phyloP scores from a whole-genome alignment of 2,329 filamentous ascomycete species.

The Lachnellula cervina region DNA sequence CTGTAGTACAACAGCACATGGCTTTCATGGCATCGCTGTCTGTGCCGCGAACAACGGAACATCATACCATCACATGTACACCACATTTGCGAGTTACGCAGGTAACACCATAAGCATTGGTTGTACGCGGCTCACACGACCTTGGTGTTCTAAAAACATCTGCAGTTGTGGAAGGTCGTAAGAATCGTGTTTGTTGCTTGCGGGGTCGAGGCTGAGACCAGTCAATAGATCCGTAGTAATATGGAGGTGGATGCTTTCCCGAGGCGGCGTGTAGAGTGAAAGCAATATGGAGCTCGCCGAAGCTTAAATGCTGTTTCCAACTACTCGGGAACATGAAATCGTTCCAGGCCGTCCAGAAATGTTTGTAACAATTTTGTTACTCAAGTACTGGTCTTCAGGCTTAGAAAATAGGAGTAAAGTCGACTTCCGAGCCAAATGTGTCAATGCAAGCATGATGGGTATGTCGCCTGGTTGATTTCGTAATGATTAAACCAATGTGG shows the following conservation, averaged over 20 bases:
- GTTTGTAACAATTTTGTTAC: background rate
- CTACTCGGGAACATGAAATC: background rate
- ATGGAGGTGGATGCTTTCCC: background rate
- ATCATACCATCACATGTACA: background rate
- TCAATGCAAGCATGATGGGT: too few species aligned
- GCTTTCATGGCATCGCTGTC: background rate
- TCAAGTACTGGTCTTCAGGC: background rate
- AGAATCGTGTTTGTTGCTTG: background rate
- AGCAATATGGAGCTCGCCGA: background rate
- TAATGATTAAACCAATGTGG: too few species aligned
- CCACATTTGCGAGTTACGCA: background rate
- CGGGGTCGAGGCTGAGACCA: slow-evolving; percentile 4
- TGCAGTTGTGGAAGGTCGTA: slow-evolving; percentile 7
- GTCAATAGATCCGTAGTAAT: background rate
- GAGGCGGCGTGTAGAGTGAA: background rate
- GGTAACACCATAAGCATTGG: slow-evolving; percentile 1
- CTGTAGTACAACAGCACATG: background rate
- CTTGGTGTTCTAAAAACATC: slow-evolving; percentile 2
- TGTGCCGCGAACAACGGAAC: background rate
- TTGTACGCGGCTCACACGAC: background rate
- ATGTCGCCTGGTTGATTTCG: too few species aligned
- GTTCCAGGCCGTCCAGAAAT: background rate
- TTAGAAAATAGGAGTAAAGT: too few species aligned
- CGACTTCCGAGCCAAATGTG: too few species aligned
- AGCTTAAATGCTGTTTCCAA: background rate